A percentile compares a stretch with the other conserved stretches of the same genome.
phyloP scores from a whole-genome alignment of 495 filamentous ascomycete genomes.

The Oidiodendron maius region DNA sequence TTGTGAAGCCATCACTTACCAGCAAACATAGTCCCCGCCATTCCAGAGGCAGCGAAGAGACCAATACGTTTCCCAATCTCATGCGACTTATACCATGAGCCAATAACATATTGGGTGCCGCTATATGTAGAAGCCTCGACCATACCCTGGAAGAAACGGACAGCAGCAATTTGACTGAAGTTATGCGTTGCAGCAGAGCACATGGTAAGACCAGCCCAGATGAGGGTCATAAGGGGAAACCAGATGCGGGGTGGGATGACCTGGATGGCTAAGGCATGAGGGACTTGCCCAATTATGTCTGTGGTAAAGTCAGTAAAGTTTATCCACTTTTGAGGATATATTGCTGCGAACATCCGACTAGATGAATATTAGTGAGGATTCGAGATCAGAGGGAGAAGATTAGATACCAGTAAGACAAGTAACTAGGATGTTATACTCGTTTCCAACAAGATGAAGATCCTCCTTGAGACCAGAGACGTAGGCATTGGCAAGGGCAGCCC shows the following conservation, averaged over 20 bases:
- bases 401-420: too few species aligned
- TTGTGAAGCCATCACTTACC: too few species aligned
- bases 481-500: slow-evolving; percentile 54
- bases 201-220: slow-evolving; percentile 59
- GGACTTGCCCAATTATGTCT: slow-evolving; percentile 40
- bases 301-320: too few species aligned
- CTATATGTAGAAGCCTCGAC: slow-evolving; percentile 35
- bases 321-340: too few species aligned
- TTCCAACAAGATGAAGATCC: too few species aligned
- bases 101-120: slow-evolving; percentile 61
- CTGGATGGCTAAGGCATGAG: slow-evolving; percentile 52
- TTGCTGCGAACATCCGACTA: too few species aligned
- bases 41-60: slow-evolving; percentile 48
- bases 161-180: slow-evolving; percentile 53
- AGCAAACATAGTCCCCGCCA: slow-evolving; percentile 41
- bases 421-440: too few species aligned
- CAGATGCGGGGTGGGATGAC: slow-evolving; percentile 53
- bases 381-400: background rate
- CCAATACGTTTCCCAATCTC: slow-evolving; percentile 59
- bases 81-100: slow-evolving; percentile 59
- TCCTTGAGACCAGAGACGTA: slow-evolving; percentile 62
- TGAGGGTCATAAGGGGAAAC: slow-evolving; percentile 54
- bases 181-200: slow-evolving; percentile 44
- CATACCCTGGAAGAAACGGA: slow-evolving; percentile 53
- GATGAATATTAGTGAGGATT: too few species aligned